Evolutionary conservation across 495 filamentous ascomycete species (phyloP), one percentile per base, ranked within the genome.

Genomic region (Trichoderma virens): DNA sequence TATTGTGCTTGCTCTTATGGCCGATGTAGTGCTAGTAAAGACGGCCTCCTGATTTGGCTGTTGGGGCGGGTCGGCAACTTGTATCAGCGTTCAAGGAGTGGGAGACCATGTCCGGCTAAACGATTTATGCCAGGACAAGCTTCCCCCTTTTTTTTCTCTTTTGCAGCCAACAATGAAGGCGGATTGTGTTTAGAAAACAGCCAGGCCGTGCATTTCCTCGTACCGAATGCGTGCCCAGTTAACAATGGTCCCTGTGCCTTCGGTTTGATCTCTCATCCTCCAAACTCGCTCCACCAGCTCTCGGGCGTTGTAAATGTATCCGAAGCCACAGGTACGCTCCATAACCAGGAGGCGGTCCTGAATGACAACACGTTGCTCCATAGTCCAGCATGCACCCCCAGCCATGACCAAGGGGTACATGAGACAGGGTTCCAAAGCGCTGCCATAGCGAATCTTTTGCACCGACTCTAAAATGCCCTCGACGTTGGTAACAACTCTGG

Each of bases 291-390:
- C 61, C 2, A 62, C 61, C n/a, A 62, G 38, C 8, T 43, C 61
- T 20, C 61, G 34, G 18, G 61, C 61, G 14, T 62, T 62, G 38
- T 62, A 62, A 2, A 62, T 41, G 61, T 62, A 62, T 18, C 61
- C 61, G 25, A 62, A 62, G n/a, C 61, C 61, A 18, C 61, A 62
- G 35, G 61, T 62, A 9, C 61, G 61, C 61, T 62, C 61, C 61
- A 62, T 62, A 35, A 62, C 61, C 4, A 62, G 32, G 34, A 62
- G 61, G 34, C 61, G 61, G 27, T 62, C 61, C 25, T 41, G 61
- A 9, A 62, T 62, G 34, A 62, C 38, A 14, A 45, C 35, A 5
- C 61, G 61, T 35, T 62, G 61, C 38, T 62, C 61, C 34, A 62
- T 30, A 6, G 34, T 30, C 34, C 38, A 62, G 38, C 61, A 62